phyloP scores from a whole-genome alignment of 2,329 filamentous ascomycete genomes.

The Cytospora leucostoma region DNA sequence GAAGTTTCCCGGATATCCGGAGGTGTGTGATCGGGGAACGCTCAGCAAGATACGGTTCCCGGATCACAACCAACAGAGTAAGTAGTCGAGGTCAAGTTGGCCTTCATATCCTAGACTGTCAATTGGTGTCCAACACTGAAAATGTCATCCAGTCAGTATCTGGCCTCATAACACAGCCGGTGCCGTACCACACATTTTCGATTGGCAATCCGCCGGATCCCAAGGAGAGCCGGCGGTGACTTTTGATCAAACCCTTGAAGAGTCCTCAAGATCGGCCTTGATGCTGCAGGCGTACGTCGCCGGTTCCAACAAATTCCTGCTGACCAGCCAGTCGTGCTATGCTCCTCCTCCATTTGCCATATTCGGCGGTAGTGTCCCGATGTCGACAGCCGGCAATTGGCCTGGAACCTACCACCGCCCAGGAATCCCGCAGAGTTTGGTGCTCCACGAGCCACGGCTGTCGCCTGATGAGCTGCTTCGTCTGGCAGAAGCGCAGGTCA shows the following conservation, averaged over 20 bases:
- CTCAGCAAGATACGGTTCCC: constrained; percentile 14
- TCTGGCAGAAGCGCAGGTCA: constrained; percentile 20
- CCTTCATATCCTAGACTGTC: not conserved
- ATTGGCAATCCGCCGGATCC: not conserved
- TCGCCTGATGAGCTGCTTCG: not conserved
- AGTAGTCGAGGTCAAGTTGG: not conserved
- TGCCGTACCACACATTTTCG: not conserved
- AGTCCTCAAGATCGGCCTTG: constrained; percentile 1
- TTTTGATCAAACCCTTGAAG: not conserved
- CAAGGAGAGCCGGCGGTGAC: not conserved
- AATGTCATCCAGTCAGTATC: constrained; percentile 3
- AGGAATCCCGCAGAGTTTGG: not conserved
- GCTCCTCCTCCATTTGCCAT: not conserved
- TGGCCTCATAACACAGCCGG: constrained; percentile 5
- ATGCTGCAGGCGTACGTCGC: constrained; percentile 7
- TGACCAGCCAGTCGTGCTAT: not conserved
- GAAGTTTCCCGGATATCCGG: constrained; percentile 6
- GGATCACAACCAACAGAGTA: constrained; percentile 3
- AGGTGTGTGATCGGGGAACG: constrained; percentile 18
- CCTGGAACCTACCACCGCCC: not conserved
- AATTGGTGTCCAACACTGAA: not conserved
- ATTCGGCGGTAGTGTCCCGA: not conserved
- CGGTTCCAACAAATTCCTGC: not conserved
- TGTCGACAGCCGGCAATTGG: not conserved
- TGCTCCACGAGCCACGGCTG: not conserved